These are phyloP conservation scores for Komagataella ulmi DNA, from an alignment of 805 yeast genomes.

Conservation along the genomic window DNA sequence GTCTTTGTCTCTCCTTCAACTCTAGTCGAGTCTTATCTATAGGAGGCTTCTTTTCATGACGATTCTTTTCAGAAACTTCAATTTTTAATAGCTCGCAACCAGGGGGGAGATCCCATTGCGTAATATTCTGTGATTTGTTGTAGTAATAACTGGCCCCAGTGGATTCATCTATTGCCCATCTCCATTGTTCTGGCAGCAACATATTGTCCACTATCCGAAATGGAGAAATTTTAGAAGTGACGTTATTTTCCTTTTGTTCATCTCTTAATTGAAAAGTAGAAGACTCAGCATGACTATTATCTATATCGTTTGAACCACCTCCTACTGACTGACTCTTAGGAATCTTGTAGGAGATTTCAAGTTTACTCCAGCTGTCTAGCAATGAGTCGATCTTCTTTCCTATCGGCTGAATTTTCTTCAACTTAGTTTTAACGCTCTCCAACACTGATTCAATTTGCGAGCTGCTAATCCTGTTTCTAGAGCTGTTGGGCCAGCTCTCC, in stretches of 20 bases:
- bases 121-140: slow-evolving; percentile 29
- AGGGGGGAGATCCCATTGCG: slow-evolving; percentile 51
- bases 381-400: slow-evolving; percentile 23
- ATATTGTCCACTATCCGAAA: neutral
- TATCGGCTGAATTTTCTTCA: slow-evolving; percentile 12
- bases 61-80: neutral
- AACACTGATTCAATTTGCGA: slow-evolving; percentile 62
- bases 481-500: slow-evolving; percentile 47
- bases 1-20: slow-evolving; percentile 13
- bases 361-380: slow-evolving; percentile 53
- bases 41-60: neutral
- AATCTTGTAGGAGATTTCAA: slow-evolving; percentile 77
- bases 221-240: neutral
- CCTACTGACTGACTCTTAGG: slow-evolving; percentile 36
- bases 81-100: neutral
- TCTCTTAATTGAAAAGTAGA: neutral
- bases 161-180: slow-evolving; percentile 32
- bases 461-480: slow-evolving; percentile 58
- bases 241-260: neutral
- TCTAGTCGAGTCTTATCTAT: slow-evolving; percentile 6
- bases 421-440: slow-evolving; percentile 11
- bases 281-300: neutral
- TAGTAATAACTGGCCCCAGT: slow-evolving; percentile 38
- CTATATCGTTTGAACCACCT: neutral
- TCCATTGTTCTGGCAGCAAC: slow-evolving; percentile 56